A percentile compares a stretch with the other conserved stretches of the same genome.
Conservation (phyloP, 192 early-diverging fungal genomes). For the Fimicolochytrium jonesii region DNA sequence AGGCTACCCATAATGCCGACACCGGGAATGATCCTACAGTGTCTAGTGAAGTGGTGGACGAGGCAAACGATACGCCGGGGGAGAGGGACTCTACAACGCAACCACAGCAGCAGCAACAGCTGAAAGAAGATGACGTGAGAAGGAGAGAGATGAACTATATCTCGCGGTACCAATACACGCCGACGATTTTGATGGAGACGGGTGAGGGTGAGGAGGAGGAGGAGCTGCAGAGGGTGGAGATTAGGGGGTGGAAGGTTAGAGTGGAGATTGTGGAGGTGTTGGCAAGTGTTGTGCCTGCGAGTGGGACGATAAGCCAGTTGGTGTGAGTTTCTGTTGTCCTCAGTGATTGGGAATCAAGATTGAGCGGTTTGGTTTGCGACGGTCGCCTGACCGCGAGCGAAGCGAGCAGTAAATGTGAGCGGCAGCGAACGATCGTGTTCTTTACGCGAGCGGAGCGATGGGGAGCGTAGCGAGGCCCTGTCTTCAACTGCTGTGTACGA, state of each 20-base stretch:
- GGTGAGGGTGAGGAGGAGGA: constrained; percentile 41
- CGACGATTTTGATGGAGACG: constrained; percentile 39
- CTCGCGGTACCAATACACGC: constrained; percentile 40
- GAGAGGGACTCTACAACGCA: neutral
- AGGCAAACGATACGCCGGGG: neutral
- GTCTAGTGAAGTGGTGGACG: neutral
- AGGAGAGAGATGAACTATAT: constrained; percentile 20
- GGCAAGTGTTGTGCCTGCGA: constrained; percentile 15
- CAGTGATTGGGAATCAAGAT: too few relatives aligned
- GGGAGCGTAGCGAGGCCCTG: too few relatives aligned
- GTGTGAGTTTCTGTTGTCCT: too few relatives aligned
- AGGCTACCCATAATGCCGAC: neutral
- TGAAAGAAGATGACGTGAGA: neutral
- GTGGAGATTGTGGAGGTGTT: constrained; percentile 29
- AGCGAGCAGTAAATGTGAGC: too few relatives aligned
- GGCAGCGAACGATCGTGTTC: too few relatives aligned
- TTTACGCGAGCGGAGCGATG: too few relatives aligned
- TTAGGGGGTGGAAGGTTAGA: constrained; percentile 44
- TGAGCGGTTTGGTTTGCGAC: too few relatives aligned
- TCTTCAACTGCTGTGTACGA: too few relatives aligned
- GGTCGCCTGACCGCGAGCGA: too few relatives aligned
- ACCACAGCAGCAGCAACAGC: neutral
- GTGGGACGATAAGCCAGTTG: constrained; percentile 26
- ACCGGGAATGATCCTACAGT: neutral
- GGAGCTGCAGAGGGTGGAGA: constrained; percentile 38